These are phyloP conservation scores for Ettlia oleoabundans DNA, from an alignment of 139 green algal genomes.

Conservation along the genomic window DNA sequence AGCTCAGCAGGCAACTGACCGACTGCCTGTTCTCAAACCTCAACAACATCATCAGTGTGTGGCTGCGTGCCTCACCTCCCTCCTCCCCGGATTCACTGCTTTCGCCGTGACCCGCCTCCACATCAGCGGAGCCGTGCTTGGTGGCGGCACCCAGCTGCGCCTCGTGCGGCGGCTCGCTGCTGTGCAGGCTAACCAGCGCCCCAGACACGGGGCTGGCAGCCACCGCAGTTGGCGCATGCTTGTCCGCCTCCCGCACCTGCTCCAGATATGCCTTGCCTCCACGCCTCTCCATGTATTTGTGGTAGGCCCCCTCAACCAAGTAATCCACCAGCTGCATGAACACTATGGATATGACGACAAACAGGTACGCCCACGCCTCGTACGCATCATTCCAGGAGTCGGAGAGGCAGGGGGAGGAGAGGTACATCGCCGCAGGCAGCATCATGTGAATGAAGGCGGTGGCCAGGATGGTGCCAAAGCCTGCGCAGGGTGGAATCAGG, in stretches of 20 bases:
- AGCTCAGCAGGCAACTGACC: too few species aligned
- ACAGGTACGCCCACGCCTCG: constrained; percentile 49
- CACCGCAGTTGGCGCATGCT: constrained; percentile 8
- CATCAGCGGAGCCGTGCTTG: not conserved
- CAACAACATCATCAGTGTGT: too few species aligned
- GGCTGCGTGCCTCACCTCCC: not conserved
- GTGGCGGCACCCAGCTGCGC: not conserved
- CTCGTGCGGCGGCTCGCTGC: not conserved
- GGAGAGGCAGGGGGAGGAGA: constrained; percentile 47
- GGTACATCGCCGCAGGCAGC: not conserved
- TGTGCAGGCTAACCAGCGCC: constrained; percentile 5
- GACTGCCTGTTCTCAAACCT: too few species aligned
- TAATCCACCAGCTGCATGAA: constrained; percentile 45
- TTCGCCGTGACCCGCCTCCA: not conserved
- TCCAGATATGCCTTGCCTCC: constrained; percentile 18
- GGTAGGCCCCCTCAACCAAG: constrained; percentile 21
- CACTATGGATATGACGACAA: constrained; percentile 44
- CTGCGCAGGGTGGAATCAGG: not conserved
- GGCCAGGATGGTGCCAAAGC: constrained; percentile 42
- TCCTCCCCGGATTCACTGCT: not conserved
- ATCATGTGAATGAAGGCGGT: constrained; percentile 45
- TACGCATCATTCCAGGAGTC: constrained; percentile 36
- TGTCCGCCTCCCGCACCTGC: not conserved
- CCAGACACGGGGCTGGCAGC: not conserved
- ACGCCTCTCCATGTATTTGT: not conserved